phyloP scores from a whole-genome alignment of 2,329 filamentous ascomycete species.

The Exutisphaerella laricina region DNA sequence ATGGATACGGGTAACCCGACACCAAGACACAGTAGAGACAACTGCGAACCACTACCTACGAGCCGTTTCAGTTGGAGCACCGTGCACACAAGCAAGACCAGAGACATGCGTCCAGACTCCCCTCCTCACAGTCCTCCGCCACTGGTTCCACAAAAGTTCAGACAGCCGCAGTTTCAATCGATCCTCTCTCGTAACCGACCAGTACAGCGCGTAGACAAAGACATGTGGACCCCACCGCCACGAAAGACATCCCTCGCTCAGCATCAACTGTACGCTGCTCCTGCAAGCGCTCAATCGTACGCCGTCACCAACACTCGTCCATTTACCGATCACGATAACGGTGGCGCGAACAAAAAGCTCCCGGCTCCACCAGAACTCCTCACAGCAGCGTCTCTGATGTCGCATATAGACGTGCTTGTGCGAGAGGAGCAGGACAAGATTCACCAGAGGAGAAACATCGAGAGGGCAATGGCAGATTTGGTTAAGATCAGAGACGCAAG shows the following conservation, averaged over 20 bases:
- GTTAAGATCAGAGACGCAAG: slow-evolving; percentile 67
- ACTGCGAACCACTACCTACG: not conserved
- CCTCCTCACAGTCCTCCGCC: slow-evolving; percentile 40
- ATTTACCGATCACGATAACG: slow-evolving; percentile 7
- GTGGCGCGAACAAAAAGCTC: slow-evolving; percentile 26
- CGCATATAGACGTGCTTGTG: slow-evolving; percentile 60
- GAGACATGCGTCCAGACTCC: slow-evolving; percentile 35
- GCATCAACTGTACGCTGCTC: not conserved
- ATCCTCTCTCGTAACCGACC: slow-evolving; percentile 32
- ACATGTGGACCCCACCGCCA: slow-evolving; percentile 25
- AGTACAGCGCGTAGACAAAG: slow-evolving; percentile 26
- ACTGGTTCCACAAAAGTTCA: slow-evolving; percentile 31
- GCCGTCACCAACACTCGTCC: slow-evolving; percentile 9
- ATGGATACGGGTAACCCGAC: slow-evolving; percentile 10
- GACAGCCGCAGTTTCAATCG: slow-evolving; percentile 26
- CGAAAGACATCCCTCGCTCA: slow-evolving; percentile 16
- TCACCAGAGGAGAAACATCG: slow-evolving; percentile 65
- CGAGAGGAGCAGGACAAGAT: slow-evolving; percentile 59
- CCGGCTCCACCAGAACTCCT: slow-evolving; percentile 42
- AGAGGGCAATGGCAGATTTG: slow-evolving; percentile 68
- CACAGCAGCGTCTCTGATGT: slow-evolving; percentile 14
- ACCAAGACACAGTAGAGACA: slow-evolving; percentile 6
- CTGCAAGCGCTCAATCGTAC: slow-evolving; percentile 12
- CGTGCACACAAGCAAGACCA: slow-evolving; percentile 34
- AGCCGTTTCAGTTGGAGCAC: slow-evolving; percentile 13